These are phyloP conservation scores for Talaromyces borbonicus DNA, from an alignment of 495 filamentous ascomycete genomes.

Conservation along the genomic window DNA sequence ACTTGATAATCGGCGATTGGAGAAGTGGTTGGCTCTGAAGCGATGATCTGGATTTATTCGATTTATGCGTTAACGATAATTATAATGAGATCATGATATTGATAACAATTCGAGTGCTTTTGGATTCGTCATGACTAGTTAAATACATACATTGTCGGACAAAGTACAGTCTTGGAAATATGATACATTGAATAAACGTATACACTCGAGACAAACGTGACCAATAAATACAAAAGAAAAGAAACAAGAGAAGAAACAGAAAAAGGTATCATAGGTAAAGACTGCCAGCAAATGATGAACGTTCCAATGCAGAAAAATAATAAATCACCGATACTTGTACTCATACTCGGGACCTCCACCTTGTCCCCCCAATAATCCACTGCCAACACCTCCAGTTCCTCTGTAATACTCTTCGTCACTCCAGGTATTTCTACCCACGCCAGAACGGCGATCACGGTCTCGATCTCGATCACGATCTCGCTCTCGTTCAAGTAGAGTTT, in stretches of 20 bases:
- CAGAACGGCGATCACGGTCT: conserved; percentile 16
- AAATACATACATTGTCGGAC: conserved; percentile 1
- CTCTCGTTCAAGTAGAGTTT: conserved; percentile 17
- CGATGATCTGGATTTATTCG: background rate
- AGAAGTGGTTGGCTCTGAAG: conserved; percentile 4
- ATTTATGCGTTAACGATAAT: too few species aligned
- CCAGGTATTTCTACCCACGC: conserved; percentile 5
- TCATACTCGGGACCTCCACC: conserved; percentile 25
- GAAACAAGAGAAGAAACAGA: conserved; percentile 2
- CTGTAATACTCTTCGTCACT: conserved; percentile 34
- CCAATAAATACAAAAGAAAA: too few species aligned
- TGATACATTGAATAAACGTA: conserved; percentile 5
- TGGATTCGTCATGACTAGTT: too few species aligned
- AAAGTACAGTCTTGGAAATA: conserved; percentile 10
- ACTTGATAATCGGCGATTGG: conserved; percentile 10
- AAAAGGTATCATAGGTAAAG: conserved; percentile 7
- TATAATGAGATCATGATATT: background rate
- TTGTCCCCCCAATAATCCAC: conserved; percentile 23
- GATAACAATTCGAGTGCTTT: too few species aligned
- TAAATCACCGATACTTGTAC: conserved; percentile 24
- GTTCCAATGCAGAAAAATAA: background rate
- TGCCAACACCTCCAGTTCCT: too few species aligned
- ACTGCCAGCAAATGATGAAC: background rate
- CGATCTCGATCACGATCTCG: conserved; percentile 23
- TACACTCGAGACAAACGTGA: conserved; percentile 4